Evolutionary conservation across 2,329 filamentous ascomycete genomes (phyloP).

Genomic region (Paraconiothyrium sp.): DNA sequence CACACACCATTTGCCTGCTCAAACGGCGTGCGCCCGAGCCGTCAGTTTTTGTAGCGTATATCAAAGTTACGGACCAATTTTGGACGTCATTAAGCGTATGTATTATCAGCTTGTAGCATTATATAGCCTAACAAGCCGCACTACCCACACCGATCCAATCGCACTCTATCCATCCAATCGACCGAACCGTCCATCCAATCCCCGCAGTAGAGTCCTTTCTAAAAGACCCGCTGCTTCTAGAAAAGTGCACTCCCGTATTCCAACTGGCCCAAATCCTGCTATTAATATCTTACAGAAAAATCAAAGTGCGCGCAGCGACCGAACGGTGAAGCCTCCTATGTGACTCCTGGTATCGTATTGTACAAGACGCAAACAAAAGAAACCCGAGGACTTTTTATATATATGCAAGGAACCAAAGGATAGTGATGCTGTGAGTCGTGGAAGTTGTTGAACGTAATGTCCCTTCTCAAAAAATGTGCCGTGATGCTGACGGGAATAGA

Average conservation of each 20-base stretch:
- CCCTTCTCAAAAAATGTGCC: background rate
- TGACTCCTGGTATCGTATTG: conserved; percentile 24
- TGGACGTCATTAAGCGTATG: conserved; percentile 15
- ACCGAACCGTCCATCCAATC: no score
- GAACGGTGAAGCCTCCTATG: conserved; percentile 1
- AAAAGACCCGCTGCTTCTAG: background rate
- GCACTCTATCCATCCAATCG: no score
- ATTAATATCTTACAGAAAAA: conserved; percentile 21
- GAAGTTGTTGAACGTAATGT: conserved; percentile 14
- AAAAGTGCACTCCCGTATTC: background rate
- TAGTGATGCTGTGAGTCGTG: conserved; percentile 1
- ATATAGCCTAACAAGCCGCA: conserved; percentile 8
- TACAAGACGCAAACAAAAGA: conserved; percentile 15
- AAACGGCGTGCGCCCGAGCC: no score
- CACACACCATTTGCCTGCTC: background rate
- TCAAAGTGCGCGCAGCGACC: conserved; percentile 10
- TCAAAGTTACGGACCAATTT: background rate
- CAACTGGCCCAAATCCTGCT: background rate
- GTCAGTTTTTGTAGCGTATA: no score
- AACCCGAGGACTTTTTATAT: conserved; percentile 18
- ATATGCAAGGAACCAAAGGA: conserved; percentile 13
- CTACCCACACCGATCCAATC: no score
- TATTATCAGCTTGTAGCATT: conserved; percentile 12
- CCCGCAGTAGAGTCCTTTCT: conserved; percentile 4
- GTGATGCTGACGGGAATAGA: conserved; percentile 9